These are phyloP conservation scores for bread wheat (Triticum aestivum) DNA, from an alignment of 176 grass and related monocot species.

Conservation along the genomic window DNA sequence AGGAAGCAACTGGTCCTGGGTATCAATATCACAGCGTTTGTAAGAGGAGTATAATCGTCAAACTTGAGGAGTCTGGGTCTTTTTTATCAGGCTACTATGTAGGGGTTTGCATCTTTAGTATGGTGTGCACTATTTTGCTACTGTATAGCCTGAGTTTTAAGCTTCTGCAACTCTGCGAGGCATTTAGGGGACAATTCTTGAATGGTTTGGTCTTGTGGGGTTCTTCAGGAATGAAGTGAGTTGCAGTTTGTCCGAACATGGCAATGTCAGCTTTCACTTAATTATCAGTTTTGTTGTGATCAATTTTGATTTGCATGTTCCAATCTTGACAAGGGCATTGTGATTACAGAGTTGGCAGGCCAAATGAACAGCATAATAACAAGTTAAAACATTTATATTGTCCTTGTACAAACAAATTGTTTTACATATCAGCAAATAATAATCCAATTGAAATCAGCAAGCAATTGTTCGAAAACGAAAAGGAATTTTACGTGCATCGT, in stretches of 20 bases:
- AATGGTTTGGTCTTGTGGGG: conserved; percentile 41
- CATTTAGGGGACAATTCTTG: conserved; percentile 32
- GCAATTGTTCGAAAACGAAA: not conserved
- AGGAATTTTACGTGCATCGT: not conserved
- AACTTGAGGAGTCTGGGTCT: conserved; percentile 19
- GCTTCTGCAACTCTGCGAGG: conserved; percentile 36
- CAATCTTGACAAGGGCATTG: not conserved
- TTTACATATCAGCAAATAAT: not conserved
- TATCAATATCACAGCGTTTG: conserved; percentile 28
- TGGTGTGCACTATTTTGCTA: conserved; percentile 42
- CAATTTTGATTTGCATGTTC: not conserved
- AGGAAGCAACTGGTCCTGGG: conserved; percentile 11
- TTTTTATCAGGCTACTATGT: conserved; percentile 47
- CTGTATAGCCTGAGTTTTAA: conserved; percentile 36
- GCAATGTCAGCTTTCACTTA: not conserved
- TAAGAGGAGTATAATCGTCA: conserved; percentile 38
- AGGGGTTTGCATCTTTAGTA: conserved; percentile 32
- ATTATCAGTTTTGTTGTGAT: not conserved
- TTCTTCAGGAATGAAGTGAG: conserved; percentile 32
- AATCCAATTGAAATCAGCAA: not conserved
- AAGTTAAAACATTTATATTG: not conserved
- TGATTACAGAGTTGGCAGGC: not conserved
- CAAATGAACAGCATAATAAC: not conserved
- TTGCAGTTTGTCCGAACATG: conserved; percentile 26
- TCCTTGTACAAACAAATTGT: not conserved